Evolutionary conservation across 192 early-diverging fungal species (phyloP), one percentile per base, ranked within the genome.

Genomic region (Entomortierella chlamydospora): DNA sequence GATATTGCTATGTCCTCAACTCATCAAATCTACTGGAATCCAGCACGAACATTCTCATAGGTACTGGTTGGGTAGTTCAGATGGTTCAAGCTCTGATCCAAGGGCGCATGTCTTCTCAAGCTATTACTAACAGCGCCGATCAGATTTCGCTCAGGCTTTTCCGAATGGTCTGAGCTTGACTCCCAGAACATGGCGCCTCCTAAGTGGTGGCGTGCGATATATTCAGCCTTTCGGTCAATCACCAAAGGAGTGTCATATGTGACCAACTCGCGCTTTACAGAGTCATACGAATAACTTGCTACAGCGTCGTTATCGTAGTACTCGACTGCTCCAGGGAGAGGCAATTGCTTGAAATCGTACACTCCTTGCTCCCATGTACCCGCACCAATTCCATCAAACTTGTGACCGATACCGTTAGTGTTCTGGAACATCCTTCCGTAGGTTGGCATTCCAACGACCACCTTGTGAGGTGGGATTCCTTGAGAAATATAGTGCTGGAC

Each of bases 371-470:
- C 98, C 95, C 95, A 97, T 7, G 90, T 90, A 29, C 94, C 94
- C 51, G 89, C 73, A 9, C 92, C 90, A n/a, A 92, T 83, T 17
- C 96, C 96, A 22, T 73, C 63, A 57, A 91, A 95, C 28, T 81
- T 56, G 31, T 86, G 79, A 4, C 88, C 89, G 20, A 92, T 80
- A 2, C 93, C 93, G 61, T 86, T 78, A 10, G 96, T 96, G 62
- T 94, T 94, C 63, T 87, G 86, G 83, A 99, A 99, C 4, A 90
- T 94, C n/a, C 98, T 89, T 3, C 95, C 96, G 83, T 98, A 99
- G 68, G 95, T 88, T 26, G 94, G 94, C 47, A 94, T 90, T 17
- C 98, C 98, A 56, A 99, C 86, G 1, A 97, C 91, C 30, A 99
- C 69, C 70, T 98, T 98, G 43, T 88, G 70, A 0, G 93, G 73